These are phyloP conservation scores for Hanseniaspora guilliermondii DNA, from an alignment of 805 yeast species.

Conservation along the genomic window DNA sequence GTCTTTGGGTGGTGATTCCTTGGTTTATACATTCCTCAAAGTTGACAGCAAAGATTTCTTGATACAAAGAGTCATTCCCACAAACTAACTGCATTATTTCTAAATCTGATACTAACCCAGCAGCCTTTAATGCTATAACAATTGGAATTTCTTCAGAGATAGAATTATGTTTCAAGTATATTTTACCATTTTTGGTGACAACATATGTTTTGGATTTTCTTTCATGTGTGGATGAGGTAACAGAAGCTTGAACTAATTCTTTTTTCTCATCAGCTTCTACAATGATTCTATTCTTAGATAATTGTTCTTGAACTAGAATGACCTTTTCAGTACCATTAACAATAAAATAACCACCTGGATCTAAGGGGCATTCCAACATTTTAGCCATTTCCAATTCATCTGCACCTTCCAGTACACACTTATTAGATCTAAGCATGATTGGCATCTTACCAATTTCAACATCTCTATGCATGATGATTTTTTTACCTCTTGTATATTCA, in stretches of 20 bases:
- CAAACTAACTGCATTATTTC: slow-evolving; percentile 91
- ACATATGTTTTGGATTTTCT: slow-evolving; percentile 95
- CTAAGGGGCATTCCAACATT: slow-evolving; percentile 87
- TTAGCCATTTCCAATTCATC: slow-evolving; percentile 75
- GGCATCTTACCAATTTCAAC: slow-evolving; percentile 97
- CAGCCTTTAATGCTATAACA: slow-evolving; percentile 84
- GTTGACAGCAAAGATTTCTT: slow-evolving; percentile 83
- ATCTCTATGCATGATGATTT: slow-evolving; percentile 78
- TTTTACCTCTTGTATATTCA: slow-evolving; percentile 89
- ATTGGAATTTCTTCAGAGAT: slow-evolving; percentile 92
- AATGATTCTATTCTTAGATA: slow-evolving; percentile 91
- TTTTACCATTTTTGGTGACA: slow-evolving; percentile 76
- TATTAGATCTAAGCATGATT: slow-evolving; percentile 88
- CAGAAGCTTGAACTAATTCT: slow-evolving; percentile 90
- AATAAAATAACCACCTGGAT: slow-evolving; percentile 97
- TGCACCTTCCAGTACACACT: slow-evolving; percentile 73
- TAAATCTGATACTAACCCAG: slow-evolving; percentile 82
- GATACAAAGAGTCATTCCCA: slow-evolving; percentile 77
- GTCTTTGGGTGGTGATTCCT: slow-evolving; percentile 81
- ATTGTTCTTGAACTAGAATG: slow-evolving; percentile 89
- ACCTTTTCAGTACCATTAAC: slow-evolving; percentile 98
- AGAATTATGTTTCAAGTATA: slow-evolving; percentile 88
- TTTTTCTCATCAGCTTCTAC: slow-evolving; percentile 96
- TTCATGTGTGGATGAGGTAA: slow-evolving; percentile 95
- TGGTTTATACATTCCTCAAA: slow-evolving; percentile 85